Percentiles rank a stretch among this genome's conserved stretches.
phyloP scores from a whole-genome alignment of 352 stramenopile species.

The Pelagophyceae sp. region DNA sequence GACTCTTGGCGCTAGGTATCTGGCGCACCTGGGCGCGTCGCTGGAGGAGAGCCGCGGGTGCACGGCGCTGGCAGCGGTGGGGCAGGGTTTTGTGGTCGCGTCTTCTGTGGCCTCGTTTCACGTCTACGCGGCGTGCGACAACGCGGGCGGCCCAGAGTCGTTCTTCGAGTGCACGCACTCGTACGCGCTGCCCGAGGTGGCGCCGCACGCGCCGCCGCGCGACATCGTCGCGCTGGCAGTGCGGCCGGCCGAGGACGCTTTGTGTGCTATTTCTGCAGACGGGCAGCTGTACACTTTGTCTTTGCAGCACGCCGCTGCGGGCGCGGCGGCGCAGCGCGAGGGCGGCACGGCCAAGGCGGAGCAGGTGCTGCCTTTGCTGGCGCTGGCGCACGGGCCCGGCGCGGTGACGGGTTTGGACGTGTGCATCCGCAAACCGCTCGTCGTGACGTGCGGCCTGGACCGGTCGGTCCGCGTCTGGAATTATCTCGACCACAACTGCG shows the following conservation, averaged over 20 bases:
- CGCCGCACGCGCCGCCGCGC: not conserved
- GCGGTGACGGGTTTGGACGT: slow-evolving; percentile 79
- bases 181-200: not conserved
- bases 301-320: slow-evolving; percentile 15
- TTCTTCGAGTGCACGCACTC: slow-evolving; percentile 15
- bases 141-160: slow-evolving; percentile 19
- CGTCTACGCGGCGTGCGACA: slow-evolving; percentile 30
- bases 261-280: slow-evolving; percentile 33
- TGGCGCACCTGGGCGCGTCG: not conserved
- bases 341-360: slow-evolving; percentile 19
- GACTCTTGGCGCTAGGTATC: too few species aligned
- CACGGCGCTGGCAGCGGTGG: slow-evolving; percentile 7
- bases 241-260: slow-evolving; percentile 35
- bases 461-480: slow-evolving; percentile 83
- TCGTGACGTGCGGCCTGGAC: slow-evolving; percentile 77
- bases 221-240: slow-evolving; percentile 29
- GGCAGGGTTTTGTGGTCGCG: slow-evolving; percentile 33
- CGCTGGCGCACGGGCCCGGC: slow-evolving; percentile 41
- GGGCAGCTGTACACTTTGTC: slow-evolving; percentile 30
- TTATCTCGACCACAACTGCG: slow-evolving; percentile 75
- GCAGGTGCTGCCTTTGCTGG: slow-evolving; percentile 29
- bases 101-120: slow-evolving; percentile 30
- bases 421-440: slow-evolving; percentile 76
- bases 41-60: slow-evolving; percentile 1
- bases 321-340: not conserved